Base-by-base conservation (phyloP, 106 monocot genomes). In the Dioscorea dumetorum region DNA sequence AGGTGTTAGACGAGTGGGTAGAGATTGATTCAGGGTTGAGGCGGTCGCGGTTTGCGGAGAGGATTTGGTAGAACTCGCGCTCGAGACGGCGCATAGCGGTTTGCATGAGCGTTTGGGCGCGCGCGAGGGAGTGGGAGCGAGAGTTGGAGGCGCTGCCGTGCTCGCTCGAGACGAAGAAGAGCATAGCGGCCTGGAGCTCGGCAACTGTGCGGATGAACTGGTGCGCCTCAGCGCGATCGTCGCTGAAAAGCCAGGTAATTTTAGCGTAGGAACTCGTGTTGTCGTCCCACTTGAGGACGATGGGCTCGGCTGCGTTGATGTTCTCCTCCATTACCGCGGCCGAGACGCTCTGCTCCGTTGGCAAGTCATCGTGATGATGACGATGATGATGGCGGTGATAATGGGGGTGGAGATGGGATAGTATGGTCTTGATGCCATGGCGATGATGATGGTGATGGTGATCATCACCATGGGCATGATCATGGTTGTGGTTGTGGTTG, bases 31-130 rank as follows among this genome's bases (percentile, higher is more conserved):
- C 82, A n/a, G 80, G 73, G 65, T 87, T 66, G 52, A 88, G 60
- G 49, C 60, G 68, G 57, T 80, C 80, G 8, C 80, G 72, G 32
- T 87, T 74, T 68, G 77, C 51, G 22, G 83, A 63, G 61, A 87
- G 80, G 41, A 87, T 83, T 52, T 67, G 73, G 49, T 70, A 66
- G 67, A 87, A 80, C 65, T 87, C 83, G 33, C 73, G 73, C 77
- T 75, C 68, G 5, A 87, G 68, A 16, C 87, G 76, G n/a, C 63
- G 35, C 81, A 91, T 87, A 22, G 87, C 82, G 4, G 70, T 9
- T 48, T 87, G 67, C 74, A 87, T 77, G 24, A 91, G 67, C 12
- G 21, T 50, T 59, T 80, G 84, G 2, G 74, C 75, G 3, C 64
- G 76, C 32, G 78, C 24, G 59, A 85, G 70, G 33, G 48, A 17